phyloP scores from a whole-genome alignment of 441 rosid species.

The Erodium moschatum region DNA sequence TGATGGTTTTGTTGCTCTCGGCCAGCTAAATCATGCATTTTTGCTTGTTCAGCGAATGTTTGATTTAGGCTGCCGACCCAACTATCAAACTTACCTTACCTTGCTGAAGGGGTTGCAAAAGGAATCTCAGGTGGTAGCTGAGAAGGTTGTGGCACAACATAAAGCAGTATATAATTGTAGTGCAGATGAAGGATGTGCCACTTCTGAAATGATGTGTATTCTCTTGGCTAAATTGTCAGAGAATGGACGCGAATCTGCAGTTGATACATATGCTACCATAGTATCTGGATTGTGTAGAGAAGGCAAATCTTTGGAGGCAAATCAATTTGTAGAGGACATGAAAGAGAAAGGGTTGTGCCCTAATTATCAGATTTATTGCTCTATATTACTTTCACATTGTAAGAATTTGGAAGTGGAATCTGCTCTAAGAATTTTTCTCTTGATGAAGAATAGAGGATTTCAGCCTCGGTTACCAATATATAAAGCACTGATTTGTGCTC shows the following conservation, averaged over 20 bases:
- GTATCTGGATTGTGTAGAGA: slow-evolving; percentile 44
- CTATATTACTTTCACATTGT: slow-evolving; percentile 39
- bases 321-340: slow-evolving; percentile 41
- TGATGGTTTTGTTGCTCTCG: slow-evolving; percentile 46
- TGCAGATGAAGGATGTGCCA: slow-evolving; percentile 23
- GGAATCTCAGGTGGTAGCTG: slow-evolving; percentile 28
- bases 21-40: slow-evolving; percentile 47
- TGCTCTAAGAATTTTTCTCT: slow-evolving; percentile 35
- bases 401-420: slow-evolving; percentile 37
- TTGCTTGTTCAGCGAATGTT: slow-evolving; percentile 35
- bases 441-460: slow-evolving; percentile 25
- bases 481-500: slow-evolving; percentile 42
- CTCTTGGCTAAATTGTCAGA: slow-evolving; percentile 42
- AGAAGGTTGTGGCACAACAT: slow-evolving; percentile 34
- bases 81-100: slow-evolving; percentile 42
- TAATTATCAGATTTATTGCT: slow-evolving; percentile 25
- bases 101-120: slow-evolving; percentile 47
- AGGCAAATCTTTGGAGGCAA: slow-evolving; percentile 38
- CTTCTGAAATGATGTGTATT: slow-evolving; percentile 25
- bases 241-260: slow-evolving; percentile 35
- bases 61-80: slow-evolving; percentile 42
- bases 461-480: slow-evolving; percentile 28
- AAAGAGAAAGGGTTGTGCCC: slow-evolving; percentile 40
- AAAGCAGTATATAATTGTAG: slow-evolving; percentile 27
- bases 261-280: slow-evolving; percentile 32